phyloP scores from a whole-genome alignment of 2,329 filamentous ascomycete genomes.

The Venturia oleaginea region DNA sequence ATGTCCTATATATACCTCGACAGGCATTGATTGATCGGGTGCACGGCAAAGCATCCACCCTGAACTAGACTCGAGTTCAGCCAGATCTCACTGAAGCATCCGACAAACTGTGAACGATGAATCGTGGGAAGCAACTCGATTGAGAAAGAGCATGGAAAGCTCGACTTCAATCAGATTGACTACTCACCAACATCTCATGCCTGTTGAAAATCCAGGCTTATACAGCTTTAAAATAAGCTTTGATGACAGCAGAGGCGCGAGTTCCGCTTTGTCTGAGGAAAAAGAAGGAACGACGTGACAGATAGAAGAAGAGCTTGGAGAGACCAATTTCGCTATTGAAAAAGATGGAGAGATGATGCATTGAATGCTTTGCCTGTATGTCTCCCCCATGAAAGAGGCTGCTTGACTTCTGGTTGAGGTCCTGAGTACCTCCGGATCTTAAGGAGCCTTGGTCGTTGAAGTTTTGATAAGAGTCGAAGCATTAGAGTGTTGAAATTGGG shows the following conservation, averaged over 20 bases:
- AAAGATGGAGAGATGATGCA: neutral
- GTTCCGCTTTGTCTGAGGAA: neutral
- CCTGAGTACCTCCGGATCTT: neutral
- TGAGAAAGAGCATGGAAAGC: neutral
- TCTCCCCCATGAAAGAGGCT: neutral
- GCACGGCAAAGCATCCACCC: neutral
- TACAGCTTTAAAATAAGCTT: neutral
- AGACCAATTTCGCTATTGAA: neutral
- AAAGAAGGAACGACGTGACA: neutral
- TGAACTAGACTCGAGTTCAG: neutral
- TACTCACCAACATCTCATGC: neutral
- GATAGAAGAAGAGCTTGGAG: neutral
- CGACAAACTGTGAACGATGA: neutral
- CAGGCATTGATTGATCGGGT: neutral
- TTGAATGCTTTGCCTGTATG: neutral
- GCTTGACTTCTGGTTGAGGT: neutral
- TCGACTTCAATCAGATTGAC: neutral
- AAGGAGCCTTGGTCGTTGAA: neutral
- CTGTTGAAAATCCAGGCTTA: neutral
- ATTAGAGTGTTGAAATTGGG: neutral
- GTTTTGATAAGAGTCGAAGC: neutral
- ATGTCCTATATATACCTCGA: neutral
- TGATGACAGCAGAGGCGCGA: neutral
- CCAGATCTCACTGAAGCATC: neutral
- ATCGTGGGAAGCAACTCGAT: neutral